Conservation (phyloP, 352 stramenopile genomes). For the Hyaloperonospora brassicae region DNA sequence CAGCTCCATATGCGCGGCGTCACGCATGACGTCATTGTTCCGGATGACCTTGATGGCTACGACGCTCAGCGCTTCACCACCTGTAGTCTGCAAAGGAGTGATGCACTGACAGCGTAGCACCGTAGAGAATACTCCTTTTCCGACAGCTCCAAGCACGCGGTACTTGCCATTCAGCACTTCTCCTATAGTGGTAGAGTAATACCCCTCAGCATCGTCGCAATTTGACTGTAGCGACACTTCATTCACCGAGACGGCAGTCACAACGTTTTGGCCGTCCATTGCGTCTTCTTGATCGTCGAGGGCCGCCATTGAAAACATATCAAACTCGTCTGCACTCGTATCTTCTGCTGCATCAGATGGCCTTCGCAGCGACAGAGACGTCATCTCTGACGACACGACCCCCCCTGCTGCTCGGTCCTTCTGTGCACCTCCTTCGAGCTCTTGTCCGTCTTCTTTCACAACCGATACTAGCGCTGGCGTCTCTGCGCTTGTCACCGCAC, state of each 20-base stretch:
- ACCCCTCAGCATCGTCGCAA: constrained; percentile 96
- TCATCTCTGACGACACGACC: constrained; percentile 5
- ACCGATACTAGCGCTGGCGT: constrained; percentile 3
- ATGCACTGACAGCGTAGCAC: constrained; percentile 91
- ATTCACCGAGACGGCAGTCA: constrained; percentile 33
- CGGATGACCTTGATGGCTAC: constrained; percentile 88
- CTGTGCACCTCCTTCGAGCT: neutral
- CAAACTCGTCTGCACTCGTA: constrained; percentile 57
- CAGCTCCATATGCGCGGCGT: constrained; percentile 87
- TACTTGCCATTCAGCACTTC: constrained; percentile 90
- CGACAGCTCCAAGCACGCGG: constrained; percentile 88
- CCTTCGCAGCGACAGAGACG: constrained; percentile 12
- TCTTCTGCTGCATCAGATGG: neutral
- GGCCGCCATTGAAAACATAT: constrained; percentile 84
- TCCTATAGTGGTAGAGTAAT: constrained; percentile 93
- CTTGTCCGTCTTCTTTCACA: constrained; percentile 2
- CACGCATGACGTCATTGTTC: constrained; percentile 97
- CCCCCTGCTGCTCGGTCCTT: constrained; percentile 7
- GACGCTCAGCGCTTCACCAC: constrained; percentile 13
- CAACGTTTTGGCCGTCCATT: constrained; percentile 20
- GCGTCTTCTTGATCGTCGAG: constrained; percentile 47
- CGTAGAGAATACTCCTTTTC: constrained; percentile 97
- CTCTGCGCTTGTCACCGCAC: neutral
- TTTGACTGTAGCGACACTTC: constrained; percentile 70
- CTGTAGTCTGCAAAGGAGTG: constrained; percentile 25